Evolutionary conservation across 1,139 yeast species (phyloP).

Genomic region (Taiozyma sp.): DNA sequence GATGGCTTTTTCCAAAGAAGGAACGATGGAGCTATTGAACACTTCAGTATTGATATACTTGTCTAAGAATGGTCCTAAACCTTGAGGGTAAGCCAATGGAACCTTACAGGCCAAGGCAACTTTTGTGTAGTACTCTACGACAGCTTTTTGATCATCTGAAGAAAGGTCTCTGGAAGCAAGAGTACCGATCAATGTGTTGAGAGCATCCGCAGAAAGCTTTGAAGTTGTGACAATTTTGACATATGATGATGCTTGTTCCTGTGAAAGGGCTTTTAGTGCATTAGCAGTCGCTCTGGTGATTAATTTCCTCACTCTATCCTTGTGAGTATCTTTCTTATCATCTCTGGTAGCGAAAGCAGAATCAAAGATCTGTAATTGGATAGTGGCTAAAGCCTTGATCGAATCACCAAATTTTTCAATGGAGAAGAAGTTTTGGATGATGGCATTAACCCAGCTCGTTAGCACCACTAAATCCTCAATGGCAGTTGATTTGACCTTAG

Average conservation of each 20-base stretch:
- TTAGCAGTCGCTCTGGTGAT: constrained; percentile 9
- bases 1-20: constrained; percentile 69
- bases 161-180: constrained; percentile 28
- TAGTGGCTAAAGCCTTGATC: constrained; percentile 25
- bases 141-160: constrained; percentile 16
- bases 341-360: constrained; percentile 11
- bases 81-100: constrained; percentile 28
- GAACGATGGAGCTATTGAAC: constrained; percentile 42
- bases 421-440: constrained; percentile 9
- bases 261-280: constrained; percentile 8
- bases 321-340: constrained; percentile 35
- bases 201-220: constrained; percentile 27
- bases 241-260: constrained; percentile 10
- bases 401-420: constrained; percentile 14
- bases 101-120: constrained; percentile 42
- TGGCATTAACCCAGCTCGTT: constrained; percentile 48
- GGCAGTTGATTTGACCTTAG: constrained; percentile 38
- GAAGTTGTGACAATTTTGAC: constrained; percentile 11
- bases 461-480: constrained; percentile 51
- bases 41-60: constrained; percentile 40
- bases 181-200: constrained; percentile 35
- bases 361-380: constrained; percentile 17
- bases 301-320: constrained; percentile 39
- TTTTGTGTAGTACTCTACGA: constrained; percentile 33
- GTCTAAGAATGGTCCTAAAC: constrained; percentile 32